Percentiles rank a stretch among this genome's conserved stretches.
These are phyloP conservation scores for Clarireedia monteithiana DNA, from an alignment of 2,329 filamentous ascomycete genomes.

Conservation along the genomic window DNA sequence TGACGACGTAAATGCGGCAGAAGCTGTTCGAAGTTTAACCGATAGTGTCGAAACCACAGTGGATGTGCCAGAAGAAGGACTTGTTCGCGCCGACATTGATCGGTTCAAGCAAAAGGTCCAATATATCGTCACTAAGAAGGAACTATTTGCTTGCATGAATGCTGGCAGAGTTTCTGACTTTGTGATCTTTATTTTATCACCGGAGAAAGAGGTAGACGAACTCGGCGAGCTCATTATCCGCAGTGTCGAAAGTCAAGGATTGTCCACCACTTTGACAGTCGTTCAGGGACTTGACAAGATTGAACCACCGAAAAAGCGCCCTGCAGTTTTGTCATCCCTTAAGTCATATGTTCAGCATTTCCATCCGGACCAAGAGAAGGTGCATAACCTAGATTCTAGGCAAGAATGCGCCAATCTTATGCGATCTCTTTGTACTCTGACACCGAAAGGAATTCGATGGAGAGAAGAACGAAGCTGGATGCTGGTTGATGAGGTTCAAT, in stretches of 20 bases:
- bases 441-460: constrained; percentile 92
- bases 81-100: constrained; percentile 64
- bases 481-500: constrained; percentile 75
- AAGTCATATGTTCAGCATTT: constrained; percentile 93
- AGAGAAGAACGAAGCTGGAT: constrained; percentile 94
- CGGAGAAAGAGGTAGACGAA: constrained; percentile 74
- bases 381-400: constrained; percentile 79
- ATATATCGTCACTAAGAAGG: constrained; percentile 67
- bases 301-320: constrained; percentile 70
- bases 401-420: constrained; percentile 90
- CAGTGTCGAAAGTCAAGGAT: constrained; percentile 84
- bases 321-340: constrained; percentile 70
- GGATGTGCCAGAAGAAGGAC: constrained; percentile 49
- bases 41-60: constrained; percentile 70
- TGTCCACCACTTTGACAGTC: constrained; percentile 83
- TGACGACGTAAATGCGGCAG: constrained; percentile 57
- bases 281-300: constrained; percentile 73
- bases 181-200: constrained; percentile 77
- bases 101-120: constrained; percentile 93
- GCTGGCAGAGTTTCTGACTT: constrained; percentile 86
- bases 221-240: constrained; percentile 79
- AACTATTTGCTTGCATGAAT: constrained; percentile 73
- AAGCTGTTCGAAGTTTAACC: constrained; percentile 65
- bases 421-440: constrained; percentile 82
- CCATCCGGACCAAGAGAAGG: constrained; percentile 84